These are phyloP conservation scores for Houttuynia cordata DNA, from an alignment of 164 flowering plant genomes.

Conservation along the genomic window DNA sequence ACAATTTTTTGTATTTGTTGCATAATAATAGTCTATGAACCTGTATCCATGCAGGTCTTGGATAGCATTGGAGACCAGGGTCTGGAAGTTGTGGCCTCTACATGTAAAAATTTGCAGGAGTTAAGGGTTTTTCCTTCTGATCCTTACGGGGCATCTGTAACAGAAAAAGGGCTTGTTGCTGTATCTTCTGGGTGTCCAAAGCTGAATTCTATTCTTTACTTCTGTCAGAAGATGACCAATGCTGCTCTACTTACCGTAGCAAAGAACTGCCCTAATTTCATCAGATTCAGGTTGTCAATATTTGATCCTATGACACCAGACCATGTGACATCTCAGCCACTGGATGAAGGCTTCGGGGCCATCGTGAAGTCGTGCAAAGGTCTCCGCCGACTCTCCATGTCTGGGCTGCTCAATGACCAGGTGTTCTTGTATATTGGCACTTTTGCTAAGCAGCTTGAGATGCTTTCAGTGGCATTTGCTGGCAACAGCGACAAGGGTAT, in stretches of 20 bases:
- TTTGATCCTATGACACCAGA: slow-evolving; percentile 63
- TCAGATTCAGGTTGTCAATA: slow-evolving; percentile 73
- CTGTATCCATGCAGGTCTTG: slow-evolving; percentile 31
- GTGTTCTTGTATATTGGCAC: slow-evolving; percentile 65
- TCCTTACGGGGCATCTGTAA: slow-evolving; percentile 37
- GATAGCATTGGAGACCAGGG: slow-evolving; percentile 76
- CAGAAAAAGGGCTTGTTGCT: slow-evolving; percentile 64
- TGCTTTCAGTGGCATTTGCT: slow-evolving; percentile 80
- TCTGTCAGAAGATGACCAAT: slow-evolving; percentile 77
- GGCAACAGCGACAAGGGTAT: slow-evolving; percentile 65
- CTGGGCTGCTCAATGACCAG: slow-evolving; percentile 63
- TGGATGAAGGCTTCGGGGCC: slow-evolving; percentile 80
- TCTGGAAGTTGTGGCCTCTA: slow-evolving; percentile 53
- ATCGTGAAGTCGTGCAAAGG: slow-evolving; percentile 55
- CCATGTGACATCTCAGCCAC: slow-evolving; percentile 46
- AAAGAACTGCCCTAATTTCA: slow-evolving; percentile 66
- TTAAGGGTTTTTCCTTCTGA: slow-evolving; percentile 73
- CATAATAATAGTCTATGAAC: too few species aligned
- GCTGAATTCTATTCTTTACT: slow-evolving; percentile 62
- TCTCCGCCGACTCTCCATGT: slow-evolving; percentile 61
- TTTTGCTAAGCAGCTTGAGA: slow-evolving; percentile 60
- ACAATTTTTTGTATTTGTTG: neutral
- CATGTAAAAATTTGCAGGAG: slow-evolving; percentile 59
- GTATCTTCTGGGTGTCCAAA: slow-evolving; percentile 70
- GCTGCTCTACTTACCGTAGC: slow-evolving; percentile 57